These are phyloP conservation scores for Coccomyxa sp. DNA, from an alignment of 139 green algal species.

Conservation along the genomic window DNA sequence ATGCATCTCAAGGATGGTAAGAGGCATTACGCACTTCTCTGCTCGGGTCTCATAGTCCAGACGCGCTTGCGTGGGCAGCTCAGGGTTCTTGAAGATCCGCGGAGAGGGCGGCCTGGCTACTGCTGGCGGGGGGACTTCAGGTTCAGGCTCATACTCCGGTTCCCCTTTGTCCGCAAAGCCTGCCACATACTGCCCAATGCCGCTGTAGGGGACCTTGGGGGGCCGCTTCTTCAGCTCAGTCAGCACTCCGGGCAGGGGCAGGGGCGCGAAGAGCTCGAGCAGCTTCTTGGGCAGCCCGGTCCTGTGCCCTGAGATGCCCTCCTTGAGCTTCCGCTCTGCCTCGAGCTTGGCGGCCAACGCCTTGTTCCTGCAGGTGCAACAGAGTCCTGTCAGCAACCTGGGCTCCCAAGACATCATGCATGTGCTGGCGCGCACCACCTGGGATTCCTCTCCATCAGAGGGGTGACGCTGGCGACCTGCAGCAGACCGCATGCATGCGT, in stretches of 20 bases:
- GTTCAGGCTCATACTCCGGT: slow-evolving; percentile 67
- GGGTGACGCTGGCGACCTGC: too few relatives aligned
- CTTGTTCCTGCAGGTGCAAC: slow-evolving; percentile 20
- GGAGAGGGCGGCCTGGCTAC: slow-evolving; percentile 3
- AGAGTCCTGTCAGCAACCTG: too few relatives aligned
- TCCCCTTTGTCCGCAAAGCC: slow-evolving; percentile 67
- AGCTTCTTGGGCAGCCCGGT: slow-evolving; percentile 72
- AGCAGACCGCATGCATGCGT: too few relatives aligned
- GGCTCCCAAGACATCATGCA: too few relatives aligned
- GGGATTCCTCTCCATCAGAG: too few relatives aligned
- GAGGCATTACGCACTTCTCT: slow-evolving; percentile 67
- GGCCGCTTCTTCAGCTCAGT: slow-evolving; percentile 19
- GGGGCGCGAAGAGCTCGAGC: slow-evolving; percentile 66
- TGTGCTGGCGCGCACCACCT: too few relatives aligned
- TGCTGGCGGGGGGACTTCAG: slow-evolving; percentile 20
- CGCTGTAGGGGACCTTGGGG: slow-evolving; percentile 42
- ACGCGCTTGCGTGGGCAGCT: slow-evolving; percentile 62
- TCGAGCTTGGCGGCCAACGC: slow-evolving; percentile 19
- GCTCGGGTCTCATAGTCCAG: slow-evolving; percentile 63
- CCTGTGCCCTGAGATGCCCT: slow-evolving; percentile 50
- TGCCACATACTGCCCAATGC: slow-evolving; percentile 54
- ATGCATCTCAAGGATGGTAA: neutral
- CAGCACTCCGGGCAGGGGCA: slow-evolving; percentile 23
- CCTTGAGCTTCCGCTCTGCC: slow-evolving; percentile 32
- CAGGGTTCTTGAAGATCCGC: slow-evolving; percentile 54